Evolutionary conservation across 2,329 filamentous ascomycete genomes (phyloP), one percentile per base, ranked within the genome.

Genomic region (Botrytis tulipae): DNA sequence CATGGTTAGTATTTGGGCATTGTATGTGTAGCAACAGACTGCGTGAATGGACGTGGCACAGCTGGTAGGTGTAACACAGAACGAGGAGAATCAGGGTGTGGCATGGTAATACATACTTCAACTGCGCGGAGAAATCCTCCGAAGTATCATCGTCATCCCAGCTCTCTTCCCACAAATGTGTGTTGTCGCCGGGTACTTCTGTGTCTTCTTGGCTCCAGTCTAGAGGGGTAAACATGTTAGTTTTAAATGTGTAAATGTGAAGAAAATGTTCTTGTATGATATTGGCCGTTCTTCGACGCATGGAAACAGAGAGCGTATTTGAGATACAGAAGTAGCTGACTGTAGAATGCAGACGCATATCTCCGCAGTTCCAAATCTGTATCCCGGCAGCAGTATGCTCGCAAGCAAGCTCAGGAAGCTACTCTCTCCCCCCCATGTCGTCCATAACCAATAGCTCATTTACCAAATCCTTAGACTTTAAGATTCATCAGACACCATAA

Each of bases 121-220:
- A 85, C 86, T 98, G 95, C 80, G 93, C 89, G 20, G 94, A 96
- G 83, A 99, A 99, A 81, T 99, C 96, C 82, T 99, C 96, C 80
- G 89, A 96, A 77, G 94, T 96, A 84, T 98, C 96, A 82, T 98
- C 95, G 81, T 99, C 96, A 82, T 99, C 96, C 96, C 96, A 99
- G 87, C 94, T 98, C 87, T 99, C 96, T 84, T 99, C 96, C 96
- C 96, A 99, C 72, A 99, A 86, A 85, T 98, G 95, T 82, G 91
- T 89, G 80, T 91, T 91, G 78, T 86, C 89, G 75, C 87, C 90
- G 87, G 92, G 92, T 73, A 91, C 92, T 82, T 98, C 94, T 75
- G 93, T 93, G 81, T 97, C 95, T 81, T 97, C 94, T 83, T 94
- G 91, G 71, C 91, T 87, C 96, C 96, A 99, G 84, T 98, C 96